A percentile compares a stretch with the other conserved stretches of the same genome.
phyloP scores from a whole-genome alignment of 139 green algal genomes.

The Chlorella sp. region DNA sequence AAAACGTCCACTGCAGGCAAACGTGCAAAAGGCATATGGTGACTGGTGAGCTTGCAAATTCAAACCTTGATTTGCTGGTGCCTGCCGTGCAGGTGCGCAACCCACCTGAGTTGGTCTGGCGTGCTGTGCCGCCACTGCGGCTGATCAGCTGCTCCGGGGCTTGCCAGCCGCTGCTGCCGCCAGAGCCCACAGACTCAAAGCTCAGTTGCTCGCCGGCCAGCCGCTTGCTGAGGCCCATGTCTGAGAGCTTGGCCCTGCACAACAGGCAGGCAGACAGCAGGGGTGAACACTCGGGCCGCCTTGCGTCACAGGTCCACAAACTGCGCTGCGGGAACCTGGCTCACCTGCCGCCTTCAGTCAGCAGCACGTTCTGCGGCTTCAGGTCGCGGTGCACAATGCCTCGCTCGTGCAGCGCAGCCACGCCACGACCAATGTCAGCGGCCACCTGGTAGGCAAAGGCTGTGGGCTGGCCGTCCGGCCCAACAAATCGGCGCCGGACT shows the following conservation, averaged over 20 bases:
- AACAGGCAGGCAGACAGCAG: neutral
- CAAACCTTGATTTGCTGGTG: neutral
- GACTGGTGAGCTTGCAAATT: neutral
- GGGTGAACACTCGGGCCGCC: neutral
- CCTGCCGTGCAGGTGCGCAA: neutral
- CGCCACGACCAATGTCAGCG: conserved; percentile 69
- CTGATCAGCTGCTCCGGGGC: conserved; percentile 91
- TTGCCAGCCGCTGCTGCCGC: conserved; percentile 96
- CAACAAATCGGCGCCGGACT: conserved; percentile 31
- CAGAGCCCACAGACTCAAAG: conserved; percentile 81
- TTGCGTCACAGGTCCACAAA: neutral
- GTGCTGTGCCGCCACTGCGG: conserved; percentile 35
- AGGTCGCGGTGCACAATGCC: conserved; percentile 92
- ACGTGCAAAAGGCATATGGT: neutral
- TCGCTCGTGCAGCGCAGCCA: conserved; percentile 84
- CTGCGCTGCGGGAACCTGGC: neutral
- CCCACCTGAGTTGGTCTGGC: conserved; percentile 38
- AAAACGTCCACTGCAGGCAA: conserved; percentile 90
- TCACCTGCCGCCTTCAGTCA: conserved; percentile 64
- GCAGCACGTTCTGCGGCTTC: conserved; percentile 96
- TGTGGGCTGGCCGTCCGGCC: conserved; percentile 31
- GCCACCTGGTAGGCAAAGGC: conserved; percentile 47
- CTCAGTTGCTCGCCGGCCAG: conserved; percentile 82
- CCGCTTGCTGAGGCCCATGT: conserved; percentile 97
- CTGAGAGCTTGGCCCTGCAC: conserved; percentile 87